Percentiles rank a stretch among this genome's conserved stretches.
phyloP scores from a whole-genome alignment of 2,329 filamentous ascomycete genomes.

The Colletotrichum graminicola region DNA sequence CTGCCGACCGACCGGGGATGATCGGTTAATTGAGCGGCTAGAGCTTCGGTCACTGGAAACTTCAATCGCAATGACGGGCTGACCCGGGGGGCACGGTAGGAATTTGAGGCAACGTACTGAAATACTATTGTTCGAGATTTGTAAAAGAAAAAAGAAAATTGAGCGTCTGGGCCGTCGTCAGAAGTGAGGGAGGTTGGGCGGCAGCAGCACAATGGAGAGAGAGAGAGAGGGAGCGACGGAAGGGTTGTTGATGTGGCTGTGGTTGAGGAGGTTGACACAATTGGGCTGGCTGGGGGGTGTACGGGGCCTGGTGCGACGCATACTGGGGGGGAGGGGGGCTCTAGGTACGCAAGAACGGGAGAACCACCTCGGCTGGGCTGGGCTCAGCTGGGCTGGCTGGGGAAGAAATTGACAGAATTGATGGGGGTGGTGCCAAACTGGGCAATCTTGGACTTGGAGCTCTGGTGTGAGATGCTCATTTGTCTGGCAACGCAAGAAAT shows the following conservation, averaged over 20 bases:
- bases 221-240: slow-evolving; percentile 11
- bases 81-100: not conserved
- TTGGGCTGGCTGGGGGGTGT: slow-evolving; percentile 25
- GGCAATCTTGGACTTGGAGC: slow-evolving; percentile 25
- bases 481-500: slow-evolving; percentile 16
- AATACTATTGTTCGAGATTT: slow-evolving; percentile 18
- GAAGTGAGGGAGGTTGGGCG: slow-evolving; percentile 41
- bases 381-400: slow-evolving; percentile 22
- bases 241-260: slow-evolving; percentile 39
- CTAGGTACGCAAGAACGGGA: slow-evolving; percentile 24
- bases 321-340: slow-evolving; percentile 7
- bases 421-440: slow-evolving; percentile 37
- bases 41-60: slow-evolving; percentile 28
- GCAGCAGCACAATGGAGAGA: slow-evolving; percentile 18
- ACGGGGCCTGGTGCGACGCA: slow-evolving; percentile 4
- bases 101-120: slow-evolving; percentile 26
- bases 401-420: slow-evolving; percentile 36
- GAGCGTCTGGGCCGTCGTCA: slow-evolving; percentile 28
- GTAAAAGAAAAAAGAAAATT: not conserved
- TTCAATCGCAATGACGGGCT: slow-evolving; percentile 33
- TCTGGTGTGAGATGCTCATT: slow-evolving; percentile 35
- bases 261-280: slow-evolving; percentile 39
- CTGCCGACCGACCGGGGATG: slow-evolving; percentile 41
- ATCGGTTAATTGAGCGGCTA: slow-evolving; percentile 34
- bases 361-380: slow-evolving; percentile 32